phyloP scores from a whole-genome alignment of 352 stramenopile genomes.

The Pythium monospermum region DNA sequence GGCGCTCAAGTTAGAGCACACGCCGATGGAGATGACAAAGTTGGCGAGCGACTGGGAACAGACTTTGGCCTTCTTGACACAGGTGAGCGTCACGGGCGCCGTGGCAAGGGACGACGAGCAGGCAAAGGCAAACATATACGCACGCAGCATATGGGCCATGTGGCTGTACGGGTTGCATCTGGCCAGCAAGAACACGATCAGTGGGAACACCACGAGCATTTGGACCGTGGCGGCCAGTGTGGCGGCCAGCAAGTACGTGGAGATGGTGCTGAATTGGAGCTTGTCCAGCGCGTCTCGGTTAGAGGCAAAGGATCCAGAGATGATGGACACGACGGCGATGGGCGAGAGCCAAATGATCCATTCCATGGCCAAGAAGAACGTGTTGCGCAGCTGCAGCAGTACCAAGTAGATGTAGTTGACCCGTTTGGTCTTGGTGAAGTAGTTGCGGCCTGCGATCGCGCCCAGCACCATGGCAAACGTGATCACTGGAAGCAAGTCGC shows the following conservation, averaged over 20 bases:
- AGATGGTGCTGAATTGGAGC: constrained; percentile 44
- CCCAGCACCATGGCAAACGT: constrained; percentile 69
- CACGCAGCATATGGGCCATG: constrained; percentile 59
- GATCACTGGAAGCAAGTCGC: constrained; percentile 56
- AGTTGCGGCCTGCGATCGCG: constrained; percentile 47
- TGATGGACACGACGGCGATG: constrained; percentile 62
- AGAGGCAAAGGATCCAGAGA: constrained; percentile 50
- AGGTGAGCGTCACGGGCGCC: constrained; percentile 59
- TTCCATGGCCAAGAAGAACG: constrained; percentile 66
- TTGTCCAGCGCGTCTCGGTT: constrained; percentile 30
- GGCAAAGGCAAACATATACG: constrained; percentile 69
- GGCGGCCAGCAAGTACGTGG: constrained; percentile 52
- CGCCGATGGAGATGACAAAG: constrained; percentile 71
- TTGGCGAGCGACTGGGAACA: constrained; percentile 72
- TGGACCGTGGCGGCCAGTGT: constrained; percentile 36
- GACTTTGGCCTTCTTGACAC: constrained; percentile 53
- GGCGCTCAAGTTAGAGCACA: constrained; percentile 59
- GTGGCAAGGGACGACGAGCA: constrained; percentile 65
- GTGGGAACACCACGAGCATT: constrained; percentile 51
- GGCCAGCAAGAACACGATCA: constrained; percentile 60
- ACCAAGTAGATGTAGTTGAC: constrained; percentile 70
- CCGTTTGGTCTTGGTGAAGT: constrained; percentile 47
- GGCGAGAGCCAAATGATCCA: constrained; percentile 72
- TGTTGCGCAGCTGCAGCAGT: constrained; percentile 66
- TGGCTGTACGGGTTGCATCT: constrained; percentile 71